Evolutionary conservation across 345 rosid genomes (phyloP).

Genomic region (Melaleuca alternifolia): DNA sequence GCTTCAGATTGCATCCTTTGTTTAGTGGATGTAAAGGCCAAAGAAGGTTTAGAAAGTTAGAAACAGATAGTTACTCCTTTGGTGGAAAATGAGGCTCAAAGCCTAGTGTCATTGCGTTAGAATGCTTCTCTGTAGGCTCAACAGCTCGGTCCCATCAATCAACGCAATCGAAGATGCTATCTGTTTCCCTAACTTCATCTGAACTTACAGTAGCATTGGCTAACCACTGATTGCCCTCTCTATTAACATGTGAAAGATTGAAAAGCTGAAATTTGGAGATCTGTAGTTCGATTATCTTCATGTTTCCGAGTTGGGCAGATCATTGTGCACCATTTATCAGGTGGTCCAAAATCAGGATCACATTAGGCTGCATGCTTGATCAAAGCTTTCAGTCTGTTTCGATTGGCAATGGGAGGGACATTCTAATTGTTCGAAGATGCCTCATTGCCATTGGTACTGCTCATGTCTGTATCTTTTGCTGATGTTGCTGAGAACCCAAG

Average conservation of each 20-base stretch:
- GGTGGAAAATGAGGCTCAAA: not conserved
- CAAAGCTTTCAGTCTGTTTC: constrained; percentile 42
- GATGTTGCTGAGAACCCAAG: constrained; percentile 60
- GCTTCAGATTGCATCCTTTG: not conserved
- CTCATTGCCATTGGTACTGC: constrained; percentile 29
- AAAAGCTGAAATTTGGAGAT: not conserved
- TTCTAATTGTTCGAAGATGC: constrained; percentile 31
- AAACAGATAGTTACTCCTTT: not conserved
- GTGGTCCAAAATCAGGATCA: not conserved
- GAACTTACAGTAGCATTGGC: not conserved
- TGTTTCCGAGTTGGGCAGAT: not conserved
- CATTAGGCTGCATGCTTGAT: not conserved
- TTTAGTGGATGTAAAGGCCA: not conserved
- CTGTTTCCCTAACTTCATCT: not conserved
- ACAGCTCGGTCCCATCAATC: not conserved
- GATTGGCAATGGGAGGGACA: constrained; percentile 68
- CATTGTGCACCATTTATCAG: not conserved
- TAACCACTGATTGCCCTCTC: not conserved
- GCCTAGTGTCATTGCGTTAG: not conserved
- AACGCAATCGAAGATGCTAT: not conserved
- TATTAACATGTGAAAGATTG: not conserved
- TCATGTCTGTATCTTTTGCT: constrained; percentile 12
- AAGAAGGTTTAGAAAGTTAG: not conserved
- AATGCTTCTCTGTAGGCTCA: not conserved
- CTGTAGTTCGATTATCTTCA: not conserved